Evolutionary conservation across 345 rosid genomes (phyloP).

Genomic region (Aquilaria sinensis): DNA sequence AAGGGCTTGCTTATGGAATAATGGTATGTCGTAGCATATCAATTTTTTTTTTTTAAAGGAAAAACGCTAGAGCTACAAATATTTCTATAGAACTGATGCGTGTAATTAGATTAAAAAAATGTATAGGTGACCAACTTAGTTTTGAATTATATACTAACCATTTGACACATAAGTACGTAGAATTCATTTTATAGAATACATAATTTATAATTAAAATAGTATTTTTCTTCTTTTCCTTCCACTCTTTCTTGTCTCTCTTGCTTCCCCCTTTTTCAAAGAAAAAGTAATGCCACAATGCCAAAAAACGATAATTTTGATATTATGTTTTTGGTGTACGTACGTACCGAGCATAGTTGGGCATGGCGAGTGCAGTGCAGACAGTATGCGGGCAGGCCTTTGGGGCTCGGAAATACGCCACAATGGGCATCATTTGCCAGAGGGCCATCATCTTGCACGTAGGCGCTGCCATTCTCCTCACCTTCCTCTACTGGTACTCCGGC

Average conservation of each 20-base stretch:
- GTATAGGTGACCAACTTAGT: too few species aligned
- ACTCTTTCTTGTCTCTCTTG: not conserved
- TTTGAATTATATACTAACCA: too few species aligned
- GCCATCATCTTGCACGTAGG: conserved; percentile 77
- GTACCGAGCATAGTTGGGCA: conserved; percentile 46
- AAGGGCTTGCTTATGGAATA: conserved; percentile 92
- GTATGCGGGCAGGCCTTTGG: conserved; percentile 97
- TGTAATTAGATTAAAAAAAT: too few species aligned
- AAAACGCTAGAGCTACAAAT: too few species aligned
- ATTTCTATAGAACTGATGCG: too few species aligned
- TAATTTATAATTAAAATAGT: too few species aligned
- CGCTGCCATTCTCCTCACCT: conserved; percentile 63
- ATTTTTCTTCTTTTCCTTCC: not conserved
- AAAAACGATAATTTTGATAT: not conserved
- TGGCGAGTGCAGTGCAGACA: conserved; percentile 98
- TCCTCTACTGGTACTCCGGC: conserved; percentile 70
- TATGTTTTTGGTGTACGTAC: not conserved
- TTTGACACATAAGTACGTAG: too few species aligned
- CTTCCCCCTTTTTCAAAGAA: not conserved
- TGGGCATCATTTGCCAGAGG: conserved; percentile 88
- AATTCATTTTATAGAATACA: too few species aligned
- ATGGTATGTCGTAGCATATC: conserved; percentile 39
- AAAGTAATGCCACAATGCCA: not conserved
- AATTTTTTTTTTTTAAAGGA: not conserved
- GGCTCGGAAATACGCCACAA: conserved; percentile 55